These are phyloP conservation scores for Rhizophora apiculata DNA, from an alignment of 345 rosid genomes.

Conservation along the genomic window DNA sequence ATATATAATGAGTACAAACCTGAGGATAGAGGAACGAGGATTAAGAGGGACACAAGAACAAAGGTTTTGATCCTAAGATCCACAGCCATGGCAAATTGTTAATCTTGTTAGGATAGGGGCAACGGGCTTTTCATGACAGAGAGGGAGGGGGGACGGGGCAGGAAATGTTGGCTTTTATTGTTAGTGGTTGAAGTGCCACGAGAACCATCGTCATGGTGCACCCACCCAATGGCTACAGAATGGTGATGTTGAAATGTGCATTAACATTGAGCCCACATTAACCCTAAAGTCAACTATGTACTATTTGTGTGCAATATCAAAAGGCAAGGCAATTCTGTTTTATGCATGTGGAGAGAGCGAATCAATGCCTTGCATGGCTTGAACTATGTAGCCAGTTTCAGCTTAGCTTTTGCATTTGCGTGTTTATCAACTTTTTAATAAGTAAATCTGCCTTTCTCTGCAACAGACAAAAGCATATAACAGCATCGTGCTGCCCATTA, in stretches of 20 bases:
- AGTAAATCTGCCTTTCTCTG: conserved; percentile 9
- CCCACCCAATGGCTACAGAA: conserved; percentile 45
- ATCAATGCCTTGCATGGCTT: conserved; percentile 32
- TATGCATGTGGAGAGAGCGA: conserved; percentile 16
- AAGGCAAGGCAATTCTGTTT: background rate
- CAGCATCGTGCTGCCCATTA: background rate
- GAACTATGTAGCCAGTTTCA: conserved; percentile 3
- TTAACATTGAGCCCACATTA: conserved; percentile 21
- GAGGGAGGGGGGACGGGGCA: conserved; percentile 21
- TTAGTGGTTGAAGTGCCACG: conserved; percentile 19
- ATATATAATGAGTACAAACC: conserved; percentile 11
- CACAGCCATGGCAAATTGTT: conserved; percentile 37
- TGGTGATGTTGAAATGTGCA: conserved; percentile 42
- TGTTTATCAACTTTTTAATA: background rate
- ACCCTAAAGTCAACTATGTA: conserved; percentile 41
- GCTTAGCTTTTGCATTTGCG: conserved; percentile 4
- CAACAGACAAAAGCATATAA: background rate
- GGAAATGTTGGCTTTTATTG: conserved; percentile 20
- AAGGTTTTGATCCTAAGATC: conserved; percentile 32
- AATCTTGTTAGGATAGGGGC: background rate
- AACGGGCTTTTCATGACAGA: conserved; percentile 7
- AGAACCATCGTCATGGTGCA: conserved; percentile 29
- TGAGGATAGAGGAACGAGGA: conserved; percentile 36
- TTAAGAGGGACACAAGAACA: conserved; percentile 38
- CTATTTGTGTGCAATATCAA: conserved; percentile 10